A percentile compares a stretch with the other conserved stretches of the same genome.
phyloP scores from a whole-genome alignment of 2,329 filamentous ascomycete species.

The Colletotrichum trifolii region DNA sequence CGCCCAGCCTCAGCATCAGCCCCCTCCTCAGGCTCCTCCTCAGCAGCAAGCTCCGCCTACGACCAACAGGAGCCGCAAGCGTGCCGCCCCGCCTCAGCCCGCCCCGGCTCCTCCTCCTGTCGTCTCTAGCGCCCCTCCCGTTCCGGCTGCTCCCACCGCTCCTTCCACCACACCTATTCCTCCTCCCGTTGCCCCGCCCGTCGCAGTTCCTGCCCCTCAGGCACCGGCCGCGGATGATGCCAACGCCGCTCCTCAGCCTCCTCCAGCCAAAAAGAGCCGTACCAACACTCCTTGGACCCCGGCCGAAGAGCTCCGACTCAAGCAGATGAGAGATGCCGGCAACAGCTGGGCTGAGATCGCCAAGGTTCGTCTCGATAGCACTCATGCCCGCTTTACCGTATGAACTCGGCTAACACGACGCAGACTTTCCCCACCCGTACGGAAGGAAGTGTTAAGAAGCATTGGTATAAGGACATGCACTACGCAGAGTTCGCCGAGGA shows the following conservation, averaged over 20 bases:
- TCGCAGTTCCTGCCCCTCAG: conserved; percentile 44
- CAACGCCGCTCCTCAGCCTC: conserved; percentile 51
- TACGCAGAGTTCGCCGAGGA: conserved; percentile 98
- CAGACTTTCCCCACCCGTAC: conserved; percentile 93
- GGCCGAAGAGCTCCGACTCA: conserved; percentile 89
- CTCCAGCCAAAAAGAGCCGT: conserved; percentile 86
- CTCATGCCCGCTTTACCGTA: too few relatives aligned
- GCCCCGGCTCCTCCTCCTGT: conserved; percentile 48
- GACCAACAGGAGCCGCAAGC: conserved; percentile 40
- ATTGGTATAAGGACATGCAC: conserved; percentile 99
- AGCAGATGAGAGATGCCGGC: conserved; percentile 92
- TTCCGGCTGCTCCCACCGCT: conserved; percentile 47
- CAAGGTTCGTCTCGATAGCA: conserved; percentile 71
- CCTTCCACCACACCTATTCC: conserved; percentile 45
- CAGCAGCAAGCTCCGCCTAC: conserved; percentile 36
- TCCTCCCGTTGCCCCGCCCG: conserved; percentile 48
- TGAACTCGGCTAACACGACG: conserved; percentile 11
- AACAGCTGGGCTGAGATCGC: conserved; percentile 98
- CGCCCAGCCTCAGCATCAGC: conserved; percentile 42
- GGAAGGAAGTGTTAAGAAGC: conserved; percentile 98
- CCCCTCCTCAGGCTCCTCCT: conserved; percentile 46
- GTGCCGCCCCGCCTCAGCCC: conserved; percentile 49
- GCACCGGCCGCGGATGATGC: conserved; percentile 48
- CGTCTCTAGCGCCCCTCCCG: conserved; percentile 41
- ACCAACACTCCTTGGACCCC: conserved; percentile 99